These are phyloP conservation scores for Mortierella antarctica DNA, from an alignment of 192 early-diverging fungal genomes.

Conservation along the genomic window DNA sequence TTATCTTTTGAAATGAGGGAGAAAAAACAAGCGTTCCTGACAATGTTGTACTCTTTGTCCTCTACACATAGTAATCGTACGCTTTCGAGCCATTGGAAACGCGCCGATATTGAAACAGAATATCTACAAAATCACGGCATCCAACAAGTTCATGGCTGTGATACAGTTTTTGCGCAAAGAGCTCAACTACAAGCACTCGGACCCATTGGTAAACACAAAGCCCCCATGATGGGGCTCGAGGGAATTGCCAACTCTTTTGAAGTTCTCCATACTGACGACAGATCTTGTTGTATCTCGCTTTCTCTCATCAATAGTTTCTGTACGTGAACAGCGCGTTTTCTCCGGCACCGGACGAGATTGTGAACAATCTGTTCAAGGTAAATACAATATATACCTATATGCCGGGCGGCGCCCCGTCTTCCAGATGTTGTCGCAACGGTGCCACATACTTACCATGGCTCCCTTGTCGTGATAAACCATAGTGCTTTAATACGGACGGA, in stretches of 20 bases:
- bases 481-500: constrained; percentile 87
- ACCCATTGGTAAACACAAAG: constrained; percentile 70
- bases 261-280: neutral
- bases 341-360: constrained; percentile 91
- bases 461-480: constrained; percentile 1
- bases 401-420: neutral
- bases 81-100: constrained; percentile 86
- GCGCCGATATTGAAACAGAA: constrained; percentile 91
- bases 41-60: neutral
- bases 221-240: too few species aligned
- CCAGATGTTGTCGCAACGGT: neutral
- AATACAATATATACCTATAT: neutral
- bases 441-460: neutral
- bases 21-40: neutral
- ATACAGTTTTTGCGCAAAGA: constrained; percentile 88
- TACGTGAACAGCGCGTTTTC: constrained; percentile 96
- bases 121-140: constrained; percentile 85
- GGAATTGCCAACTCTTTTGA: neutral
- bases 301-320: constrained; percentile 70
- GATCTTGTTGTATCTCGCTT: neutral
- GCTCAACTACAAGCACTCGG: constrained; percentile 77
- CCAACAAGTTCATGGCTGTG: constrained; percentile 86
- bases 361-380: constrained; percentile 85
- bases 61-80: constrained; percentile 81
- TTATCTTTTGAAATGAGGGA: too few species aligned